Base-by-base conservation (phyloP, 2,329 filamentous ascomycete genomes). In the Pseudocercospora macadamiae region DNA sequence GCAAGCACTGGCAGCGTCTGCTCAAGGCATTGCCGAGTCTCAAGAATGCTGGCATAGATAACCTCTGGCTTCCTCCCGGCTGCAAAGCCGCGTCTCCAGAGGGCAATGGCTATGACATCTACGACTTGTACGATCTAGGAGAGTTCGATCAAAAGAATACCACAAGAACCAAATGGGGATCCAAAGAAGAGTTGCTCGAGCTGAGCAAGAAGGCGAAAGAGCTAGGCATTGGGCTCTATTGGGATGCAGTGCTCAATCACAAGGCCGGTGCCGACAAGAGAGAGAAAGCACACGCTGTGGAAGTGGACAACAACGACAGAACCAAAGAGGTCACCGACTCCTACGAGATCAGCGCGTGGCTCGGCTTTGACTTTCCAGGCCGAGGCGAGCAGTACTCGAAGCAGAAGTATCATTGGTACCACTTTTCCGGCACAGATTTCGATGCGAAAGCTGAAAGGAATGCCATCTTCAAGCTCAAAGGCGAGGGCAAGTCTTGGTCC, bases 221-320 rank as follows among this genome's bases (percentile, higher is more conserved):
- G 26, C 63, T 80, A 12, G 82, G 80, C 0, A 76, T 89, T 8
- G 80, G 81, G 0, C 68, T 90, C 0, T 82, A 88, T 67, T 89
- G 86, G 79, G 87, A 90, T 70, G 86, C 86, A 1, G 87, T 90
- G 4, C 76, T 90, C 30, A 90, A 90, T 66, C 88, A 90, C 72
- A 89, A 87, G 68, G 85, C 86, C 3, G 86, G 81, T 2, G 87
- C 85, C 12, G 87, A 90, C 68, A 79, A 79, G 58, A 85, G 81
- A 42, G 87, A 90, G 70, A 81, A 80, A 48, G 89, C 82, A 61
- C 71, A 76, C 39, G 86, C 84, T 0, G 78, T 86, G 47, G 84
- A 86, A 69, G 87, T 90, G 16, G 82, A 89, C 67, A 45, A 60
- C 1, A 63, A 68, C 47, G 66, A 66, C 51, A 55, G 62, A 16